phyloP scores from a whole-genome alignment of 371 early-diverging fungal genomes.

The Dichotomocladium elegans region DNA sequence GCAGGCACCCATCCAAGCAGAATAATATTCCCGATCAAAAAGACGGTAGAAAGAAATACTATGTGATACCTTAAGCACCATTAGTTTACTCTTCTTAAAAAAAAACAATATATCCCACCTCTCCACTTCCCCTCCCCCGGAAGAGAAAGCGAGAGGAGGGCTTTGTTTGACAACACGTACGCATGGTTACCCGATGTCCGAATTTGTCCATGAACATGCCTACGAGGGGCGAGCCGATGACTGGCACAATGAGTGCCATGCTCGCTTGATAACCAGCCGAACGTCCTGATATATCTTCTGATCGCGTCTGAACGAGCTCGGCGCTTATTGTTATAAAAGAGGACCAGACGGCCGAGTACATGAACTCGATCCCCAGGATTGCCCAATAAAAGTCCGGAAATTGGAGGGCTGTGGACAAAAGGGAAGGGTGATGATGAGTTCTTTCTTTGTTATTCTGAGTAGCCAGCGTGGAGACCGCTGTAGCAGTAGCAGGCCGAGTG shows the following conservation, averaged over 20 bases:
- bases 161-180: background rate
- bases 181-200: constrained; percentile 39
- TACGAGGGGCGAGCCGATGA: constrained; percentile 49
- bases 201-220: constrained; percentile 50
- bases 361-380: constrained; percentile 39
- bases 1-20: constrained; percentile 40
- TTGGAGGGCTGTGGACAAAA: constrained; percentile 32
- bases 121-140: too few species aligned
- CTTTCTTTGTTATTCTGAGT: constrained; percentile 27
- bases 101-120: too few species aligned
- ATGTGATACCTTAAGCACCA: too few species aligned
- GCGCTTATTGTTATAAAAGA: constrained; percentile 51
- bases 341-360: constrained; percentile 53
- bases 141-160: too few species aligned
- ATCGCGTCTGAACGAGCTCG: constrained; percentile 36
- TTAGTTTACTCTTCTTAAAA: too few species aligned
- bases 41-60: constrained; percentile 30
- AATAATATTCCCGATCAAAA: constrained; percentile 33
- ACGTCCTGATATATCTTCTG: constrained; percentile 27
- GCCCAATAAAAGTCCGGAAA: constrained; percentile 51
- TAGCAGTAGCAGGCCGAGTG: too few species aligned
- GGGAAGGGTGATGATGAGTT: constrained; percentile 38
- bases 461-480: too few species aligned
- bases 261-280: constrained; percentile 53
- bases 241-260: constrained; percentile 47